Percentiles rank a stretch among this genome's conserved stretches.
These are phyloP conservation scores for Coprinopsis strossmayeri DNA, from an alignment of 768 basidiomycete genomes.

Conservation along the genomic window DNA sequence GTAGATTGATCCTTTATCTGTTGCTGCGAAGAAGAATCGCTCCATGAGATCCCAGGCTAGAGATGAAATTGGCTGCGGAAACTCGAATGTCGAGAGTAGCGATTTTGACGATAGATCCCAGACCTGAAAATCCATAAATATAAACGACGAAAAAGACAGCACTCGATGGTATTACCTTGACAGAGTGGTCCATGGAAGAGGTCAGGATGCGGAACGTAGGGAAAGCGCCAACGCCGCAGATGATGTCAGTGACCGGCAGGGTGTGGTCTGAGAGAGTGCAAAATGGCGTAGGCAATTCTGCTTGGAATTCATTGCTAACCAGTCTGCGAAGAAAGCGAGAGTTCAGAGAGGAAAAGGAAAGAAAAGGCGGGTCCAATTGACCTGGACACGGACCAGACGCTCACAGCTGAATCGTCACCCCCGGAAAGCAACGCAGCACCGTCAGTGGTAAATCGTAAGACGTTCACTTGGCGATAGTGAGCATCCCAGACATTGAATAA, in stretches of 20 bases:
- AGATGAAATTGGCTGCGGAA: conserved; percentile 67
- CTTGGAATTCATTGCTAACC: conserved; percentile 67
- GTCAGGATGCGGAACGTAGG: conserved; percentile 75
- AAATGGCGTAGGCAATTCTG: conserved; percentile 69
- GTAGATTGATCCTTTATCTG: conserved; percentile 66
- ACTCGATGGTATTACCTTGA: conserved; percentile 58
- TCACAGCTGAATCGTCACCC: conserved; percentile 85
- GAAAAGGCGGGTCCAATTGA: conserved; percentile 32
- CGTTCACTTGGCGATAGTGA: conserved; percentile 86
- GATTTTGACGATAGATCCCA: conserved; percentile 76
- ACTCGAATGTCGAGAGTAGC: conserved; percentile 82
- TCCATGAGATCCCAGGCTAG: conserved; percentile 81
- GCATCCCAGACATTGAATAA: conserved; percentile 90
- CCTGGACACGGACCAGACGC: conserved; percentile 88
- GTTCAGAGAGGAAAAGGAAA: conserved; percentile 10
- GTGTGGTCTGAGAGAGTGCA: conserved; percentile 88
- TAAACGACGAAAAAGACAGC: conserved; percentile 7
- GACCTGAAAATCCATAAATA: conserved; percentile 36
- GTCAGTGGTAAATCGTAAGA: conserved; percentile 78
- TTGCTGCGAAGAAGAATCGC: conserved; percentile 84
- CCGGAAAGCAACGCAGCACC: conserved; percentile 77
- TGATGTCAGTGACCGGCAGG: conserved; percentile 77
- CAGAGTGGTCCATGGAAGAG: conserved; percentile 81
- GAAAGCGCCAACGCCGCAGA: conserved; percentile 74
- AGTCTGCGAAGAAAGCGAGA: conserved; percentile 42